A percentile compares a stretch with the other conserved stretches of the same genome.
Evolutionary conservation across 495 filamentous ascomycete genomes (phyloP).

Genomic region (Clavariopsis aquatica): DNA sequence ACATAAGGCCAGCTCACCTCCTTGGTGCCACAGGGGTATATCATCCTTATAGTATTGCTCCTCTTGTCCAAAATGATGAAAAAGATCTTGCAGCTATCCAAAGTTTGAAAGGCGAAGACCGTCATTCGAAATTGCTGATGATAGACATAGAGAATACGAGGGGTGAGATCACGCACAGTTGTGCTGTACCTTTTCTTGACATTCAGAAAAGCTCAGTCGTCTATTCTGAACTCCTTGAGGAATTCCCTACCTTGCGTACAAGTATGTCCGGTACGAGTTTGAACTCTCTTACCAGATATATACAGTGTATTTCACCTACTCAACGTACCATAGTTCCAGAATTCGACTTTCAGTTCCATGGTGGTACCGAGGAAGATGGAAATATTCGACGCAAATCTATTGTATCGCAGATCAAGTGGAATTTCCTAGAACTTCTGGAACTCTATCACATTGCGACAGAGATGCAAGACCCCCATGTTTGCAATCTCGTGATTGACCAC

Average conservation of each 20-base stretch:
- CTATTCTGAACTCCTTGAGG: background rate
- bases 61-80: no score
- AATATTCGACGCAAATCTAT: background rate
- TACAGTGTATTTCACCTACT: slow-evolving; percentile 10
- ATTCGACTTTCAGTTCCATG: background rate
- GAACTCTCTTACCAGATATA: background rate
- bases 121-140: background rate
- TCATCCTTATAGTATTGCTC: no score
- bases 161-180: background rate
- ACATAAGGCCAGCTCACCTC: background rate
- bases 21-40: no score
- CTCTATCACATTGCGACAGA: slow-evolving; percentile 9
- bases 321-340: background rate
- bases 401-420: background rate
- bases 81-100: background rate
- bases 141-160: background rate
- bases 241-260: background rate
- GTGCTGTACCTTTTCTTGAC: background rate
- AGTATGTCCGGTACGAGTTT: background rate
- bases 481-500: slow-evolving; percentile 9
- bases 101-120: no score
- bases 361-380: background rate
- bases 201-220: background rate
- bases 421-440: background rate
- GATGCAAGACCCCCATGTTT: slow-evolving; percentile 5